phyloP scores from a whole-genome alignment of 2,329 filamentous ascomycete species.

The Ophiostoma sp. region DNA sequence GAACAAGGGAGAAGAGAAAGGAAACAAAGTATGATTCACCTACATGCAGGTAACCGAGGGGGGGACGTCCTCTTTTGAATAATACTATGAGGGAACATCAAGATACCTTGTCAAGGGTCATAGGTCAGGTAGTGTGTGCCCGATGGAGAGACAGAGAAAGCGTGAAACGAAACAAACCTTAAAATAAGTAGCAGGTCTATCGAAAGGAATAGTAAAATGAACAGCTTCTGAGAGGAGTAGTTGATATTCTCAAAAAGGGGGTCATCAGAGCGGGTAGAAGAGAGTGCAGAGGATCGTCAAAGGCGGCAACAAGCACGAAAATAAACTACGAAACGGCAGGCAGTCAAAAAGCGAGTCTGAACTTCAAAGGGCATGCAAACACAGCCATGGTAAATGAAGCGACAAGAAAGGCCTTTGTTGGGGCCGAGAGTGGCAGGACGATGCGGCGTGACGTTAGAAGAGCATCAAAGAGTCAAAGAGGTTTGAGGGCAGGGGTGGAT shows the following conservation, averaged over 20 bases:
- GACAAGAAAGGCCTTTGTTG: not conserved
- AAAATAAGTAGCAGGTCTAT: not conserved
- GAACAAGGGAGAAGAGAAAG: not conserved
- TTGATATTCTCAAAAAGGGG: not conserved
- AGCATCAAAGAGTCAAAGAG: not conserved
- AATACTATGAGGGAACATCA: not conserved
- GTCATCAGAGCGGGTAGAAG: not conserved
- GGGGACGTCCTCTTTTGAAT: not conserved
- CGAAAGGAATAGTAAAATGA: not conserved
- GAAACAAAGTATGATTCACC: not conserved
- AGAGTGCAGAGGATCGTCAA: not conserved
- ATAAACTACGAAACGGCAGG: too few species aligned
- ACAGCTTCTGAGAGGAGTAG: not conserved
- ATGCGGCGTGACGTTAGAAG: not conserved
- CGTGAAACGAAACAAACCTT: slow-evolving; percentile 6
- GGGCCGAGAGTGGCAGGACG: not conserved
- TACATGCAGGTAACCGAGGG: too few species aligned
- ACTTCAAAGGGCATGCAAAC: too few species aligned
- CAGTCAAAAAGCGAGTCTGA: too few species aligned
- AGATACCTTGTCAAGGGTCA: slow-evolving; percentile 3
- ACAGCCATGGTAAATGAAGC: too few species aligned
- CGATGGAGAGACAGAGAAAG: not conserved
- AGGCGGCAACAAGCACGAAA: not conserved
- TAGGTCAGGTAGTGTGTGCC: not conserved
- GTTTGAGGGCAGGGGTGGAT: not conserved